Evolutionary conservation across 75 land plant genomes (phyloP).

Genomic region (Azolla pinnata): DNA sequence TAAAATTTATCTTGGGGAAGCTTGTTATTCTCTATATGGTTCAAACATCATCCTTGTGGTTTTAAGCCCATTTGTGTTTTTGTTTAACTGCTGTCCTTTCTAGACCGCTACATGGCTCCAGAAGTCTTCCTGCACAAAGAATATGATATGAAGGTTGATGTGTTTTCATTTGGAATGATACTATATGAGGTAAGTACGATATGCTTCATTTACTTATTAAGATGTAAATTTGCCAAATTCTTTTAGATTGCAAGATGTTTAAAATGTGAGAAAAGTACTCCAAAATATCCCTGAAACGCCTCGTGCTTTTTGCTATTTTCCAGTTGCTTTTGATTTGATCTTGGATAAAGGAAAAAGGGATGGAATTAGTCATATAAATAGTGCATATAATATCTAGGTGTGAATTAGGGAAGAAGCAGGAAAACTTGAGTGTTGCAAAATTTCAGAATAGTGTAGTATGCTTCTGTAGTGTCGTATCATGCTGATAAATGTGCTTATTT

Average conservation of each 20-base stretch:
- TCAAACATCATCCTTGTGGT: too few species aligned
- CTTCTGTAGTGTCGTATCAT: slow-evolving; percentile 16
- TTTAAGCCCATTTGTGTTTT: neutral
- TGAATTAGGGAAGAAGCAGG: slow-evolving; percentile 54
- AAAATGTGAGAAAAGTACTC: slow-evolving; percentile 1
- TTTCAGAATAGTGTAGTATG: slow-evolving; percentile 64
- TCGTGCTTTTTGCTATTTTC: too few species aligned
- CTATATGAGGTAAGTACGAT: slow-evolving; percentile 55
- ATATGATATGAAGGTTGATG: slow-evolving; percentile 84
- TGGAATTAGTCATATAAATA: slow-evolving; percentile 66
- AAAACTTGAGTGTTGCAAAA: slow-evolving; percentile 68
- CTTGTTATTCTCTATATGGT: too few species aligned
- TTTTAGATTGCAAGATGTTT: neutral
- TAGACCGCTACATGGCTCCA: slow-evolving; percentile 86
- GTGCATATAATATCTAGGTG: neutral
- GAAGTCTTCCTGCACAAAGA: slow-evolving; percentile 59
- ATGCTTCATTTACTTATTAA: neutral
- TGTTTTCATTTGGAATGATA: slow-evolving; percentile 82
- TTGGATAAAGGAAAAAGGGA: slow-evolving; percentile 36
- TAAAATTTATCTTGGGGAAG: neutral
- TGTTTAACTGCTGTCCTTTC: slow-evolving; percentile 7
- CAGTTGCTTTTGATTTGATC: neutral
- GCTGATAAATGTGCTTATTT: slow-evolving; percentile 1
- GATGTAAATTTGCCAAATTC: neutral
- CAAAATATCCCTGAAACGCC: slow-evolving; percentile 1